Conservation (phyloP, 371 early-diverging fungal species). For the Globomyces sp. region DNA sequence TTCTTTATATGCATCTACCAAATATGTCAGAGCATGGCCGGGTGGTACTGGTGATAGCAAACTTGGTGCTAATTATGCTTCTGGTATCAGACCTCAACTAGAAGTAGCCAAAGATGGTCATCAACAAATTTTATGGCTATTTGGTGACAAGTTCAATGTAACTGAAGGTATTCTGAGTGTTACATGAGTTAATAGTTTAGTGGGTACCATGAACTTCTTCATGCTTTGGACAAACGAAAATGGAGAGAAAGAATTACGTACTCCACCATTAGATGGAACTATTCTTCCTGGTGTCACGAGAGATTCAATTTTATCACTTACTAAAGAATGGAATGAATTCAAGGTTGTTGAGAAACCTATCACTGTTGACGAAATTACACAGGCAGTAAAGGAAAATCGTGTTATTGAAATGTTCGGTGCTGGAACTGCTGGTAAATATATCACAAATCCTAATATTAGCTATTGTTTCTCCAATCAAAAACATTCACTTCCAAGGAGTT, state of each 20-base stretch:
- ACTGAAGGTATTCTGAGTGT: slow-evolving; percentile 61
- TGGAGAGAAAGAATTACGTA: slow-evolving; percentile 80
- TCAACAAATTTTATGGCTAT: slow-evolving; percentile 95
- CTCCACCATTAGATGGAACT: slow-evolving; percentile 92
- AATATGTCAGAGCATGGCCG: slow-evolving; percentile 93
- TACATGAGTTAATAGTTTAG: slow-evolving; percentile 31
- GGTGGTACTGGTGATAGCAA: slow-evolving; percentile 94
- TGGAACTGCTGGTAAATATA: slow-evolving; percentile 76
- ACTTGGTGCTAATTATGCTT: slow-evolving; percentile 89
- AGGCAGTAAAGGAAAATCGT: slow-evolving; percentile 72
- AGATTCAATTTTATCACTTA: slow-evolving; percentile 83
- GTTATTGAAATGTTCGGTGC: slow-evolving; percentile 87
- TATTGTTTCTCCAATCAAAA: slow-evolving; percentile 91
- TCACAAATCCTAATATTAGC: slow-evolving; percentile 24
- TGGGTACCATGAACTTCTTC: slow-evolving; percentile 97
- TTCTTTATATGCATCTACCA: slow-evolving; percentile 76
- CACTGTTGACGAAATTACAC: slow-evolving; percentile 78
- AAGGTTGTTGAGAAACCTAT: slow-evolving; percentile 84
- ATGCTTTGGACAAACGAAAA: slow-evolving; percentile 74
- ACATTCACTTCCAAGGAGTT: slow-evolving; percentile 62
- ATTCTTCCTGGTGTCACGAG: slow-evolving; percentile 98
- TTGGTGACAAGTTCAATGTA: slow-evolving; percentile 78
- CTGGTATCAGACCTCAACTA: slow-evolving; percentile 83
- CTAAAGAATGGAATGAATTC: slow-evolving; percentile 84
- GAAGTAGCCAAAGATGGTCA: slow-evolving; percentile 81